Evolutionary conservation across 768 basidiomycete genomes (phyloP).

Genomic region (Mycena latifolia): DNA sequence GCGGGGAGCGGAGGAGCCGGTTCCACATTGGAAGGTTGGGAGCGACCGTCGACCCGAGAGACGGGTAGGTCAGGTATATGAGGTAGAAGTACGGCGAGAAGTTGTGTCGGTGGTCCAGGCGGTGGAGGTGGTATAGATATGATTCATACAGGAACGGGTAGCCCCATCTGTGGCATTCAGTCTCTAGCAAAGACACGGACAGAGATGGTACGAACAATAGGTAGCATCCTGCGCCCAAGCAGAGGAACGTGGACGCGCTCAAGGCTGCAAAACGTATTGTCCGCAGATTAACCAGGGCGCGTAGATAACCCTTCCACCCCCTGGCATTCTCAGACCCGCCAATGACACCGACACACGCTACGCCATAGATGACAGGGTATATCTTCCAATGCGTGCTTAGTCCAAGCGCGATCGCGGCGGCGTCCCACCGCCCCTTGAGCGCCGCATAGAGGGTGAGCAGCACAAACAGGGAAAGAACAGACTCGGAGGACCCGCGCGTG

Average conservation of each 20-base stretch:
- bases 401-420: conserved; percentile 81
- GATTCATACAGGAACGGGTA: conserved; percentile 92
- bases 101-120: conserved; percentile 97
- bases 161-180: conserved; percentile 80
- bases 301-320: conserved; percentile 47
- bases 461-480: conserved; percentile 85
- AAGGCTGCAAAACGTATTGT: conserved; percentile 76
- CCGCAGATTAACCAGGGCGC: conserved; percentile 59
- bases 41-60: conserved; percentile 37
- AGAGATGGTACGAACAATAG: conserved; percentile 67
- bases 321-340: conserved; percentile 37
- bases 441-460: conserved; percentile 75
- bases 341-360: conserved; percentile 76
- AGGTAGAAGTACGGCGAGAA: conserved; percentile 98
- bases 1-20: conserved; percentile 72
- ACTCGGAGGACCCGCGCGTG: conserved; percentile 96
- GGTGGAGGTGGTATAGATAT: conserved; percentile 91
- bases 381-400: conserved; percentile 97
- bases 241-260: conserved; percentile 76
- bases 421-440: conserved; percentile 68
- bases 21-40: conserved; percentile 49
- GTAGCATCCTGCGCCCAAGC: conserved; percentile 76
- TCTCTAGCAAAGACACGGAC: not conserved
- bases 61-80: conserved; percentile 88
- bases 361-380: conserved; percentile 93